Base-by-base conservation (phyloP, 345 rosid species). In the Viola odorata region DNA sequence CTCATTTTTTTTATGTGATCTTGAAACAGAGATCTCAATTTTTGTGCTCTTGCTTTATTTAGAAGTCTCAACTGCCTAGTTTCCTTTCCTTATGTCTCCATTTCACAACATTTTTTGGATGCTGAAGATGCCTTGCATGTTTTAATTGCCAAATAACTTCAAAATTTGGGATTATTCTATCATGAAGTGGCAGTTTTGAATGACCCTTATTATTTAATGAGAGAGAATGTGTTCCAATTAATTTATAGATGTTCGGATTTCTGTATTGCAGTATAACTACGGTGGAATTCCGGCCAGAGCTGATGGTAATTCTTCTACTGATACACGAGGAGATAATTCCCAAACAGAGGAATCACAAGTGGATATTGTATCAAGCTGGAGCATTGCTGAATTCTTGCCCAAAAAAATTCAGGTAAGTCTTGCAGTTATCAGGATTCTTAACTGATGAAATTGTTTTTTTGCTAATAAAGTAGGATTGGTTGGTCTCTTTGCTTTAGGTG, bases 341-440 rank as follows among this genome's bases (percentile, higher is more conserved):
- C 75, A 59, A 4, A 48, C 37, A 60, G 85, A 81, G 36, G 77
- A 82, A 57, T 64, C 80, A 47, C 80, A 78, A 80, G 85, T 83
- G 64, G 81, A 86, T 66, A 87, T 92, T 77, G 89, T 87, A 49
- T 89, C 96, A 64, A 84, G 82, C 77, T 92, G 98, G 98, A 85
- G 82, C 56, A 75, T 86, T 67, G 88, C 94, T 47, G 87, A 86
- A 61, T 76, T 69, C 66, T 78, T 92, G 50, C 96, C 96, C 17
- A 83, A 92, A 78, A 77, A 83, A 75, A 79, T 92, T 74, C 88
- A 85, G 85, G 98, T 84, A 60, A 37, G 56, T 59, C 48, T 37
- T 71, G 58, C 37, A n/a, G 4, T 62, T 23, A 42, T 13, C 10
- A 36, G 37, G 12, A 56, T 44, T 32, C 51, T 61, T 37, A 16